Percentiles rank a stretch among this genome's conserved stretches.
Evolutionary conservation across 257 asterid species (phyloP).

Genomic region (Osmanthus fragrans): DNA sequence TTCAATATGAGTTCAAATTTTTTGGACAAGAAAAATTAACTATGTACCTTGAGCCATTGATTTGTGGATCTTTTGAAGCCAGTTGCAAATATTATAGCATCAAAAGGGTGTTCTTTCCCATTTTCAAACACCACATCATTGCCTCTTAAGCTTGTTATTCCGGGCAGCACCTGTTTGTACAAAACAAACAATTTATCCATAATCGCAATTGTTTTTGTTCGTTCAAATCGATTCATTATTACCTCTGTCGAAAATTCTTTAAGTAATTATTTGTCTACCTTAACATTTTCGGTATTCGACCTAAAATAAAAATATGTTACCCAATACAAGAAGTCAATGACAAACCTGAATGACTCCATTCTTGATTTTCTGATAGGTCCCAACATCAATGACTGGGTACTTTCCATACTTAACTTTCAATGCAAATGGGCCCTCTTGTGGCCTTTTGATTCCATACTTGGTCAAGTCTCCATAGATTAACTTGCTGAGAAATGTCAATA

Average conservation of each 20-base stretch:
- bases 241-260: not conserved
- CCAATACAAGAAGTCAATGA: not conserved
- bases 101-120: conserved; percentile 43
- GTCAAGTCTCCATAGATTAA: conserved; percentile 51
- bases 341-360: conserved; percentile 63
- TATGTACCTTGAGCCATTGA: conserved; percentile 68
- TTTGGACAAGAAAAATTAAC: not conserved
- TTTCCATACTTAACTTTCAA: conserved; percentile 56
- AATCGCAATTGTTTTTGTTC: no score
- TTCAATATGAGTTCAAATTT: no score
- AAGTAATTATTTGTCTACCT: not conserved
- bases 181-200: not conserved
- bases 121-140: conserved; percentile 50
- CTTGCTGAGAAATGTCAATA: conserved; percentile 42
- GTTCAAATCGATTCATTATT: not conserved
- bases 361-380: conserved; percentile 52
- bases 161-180: conserved; percentile 57
- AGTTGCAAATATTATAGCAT: conserved; percentile 66
- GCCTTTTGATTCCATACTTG: conserved; percentile 57
- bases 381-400: conserved; percentile 69
- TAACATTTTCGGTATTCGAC: no score
- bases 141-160: conserved; percentile 36
- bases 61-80: conserved; percentile 75
- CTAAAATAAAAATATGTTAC: no score
- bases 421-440: conserved; percentile 59